Base-by-base conservation (phyloP, 345 rosid genomes). In the Heritiera fomes region DNA sequence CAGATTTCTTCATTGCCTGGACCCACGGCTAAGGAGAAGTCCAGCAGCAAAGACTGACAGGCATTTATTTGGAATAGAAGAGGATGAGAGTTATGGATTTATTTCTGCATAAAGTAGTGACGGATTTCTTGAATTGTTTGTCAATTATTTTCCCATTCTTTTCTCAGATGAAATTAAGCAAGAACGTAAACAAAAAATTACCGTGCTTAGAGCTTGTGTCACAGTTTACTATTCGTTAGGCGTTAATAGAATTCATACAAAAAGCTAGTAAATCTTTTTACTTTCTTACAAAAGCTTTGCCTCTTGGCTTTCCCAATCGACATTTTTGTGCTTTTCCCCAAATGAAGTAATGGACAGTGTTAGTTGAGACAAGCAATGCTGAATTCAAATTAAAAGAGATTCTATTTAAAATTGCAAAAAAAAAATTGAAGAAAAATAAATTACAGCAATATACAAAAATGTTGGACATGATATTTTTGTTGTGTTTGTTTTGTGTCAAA, bases 1-100 rank as follows among this genome's bases (percentile, higher is more conserved):
- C 87, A 56, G 97, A 93, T 13, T 83, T 87, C 20, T 82, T 95
- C 65, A 70, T 92, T 28, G 91, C 86, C 1, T 93, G 98, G 98
- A 95, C 80, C 91, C 93, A 50, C 80, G 86, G 64, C 79, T 95
- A 20, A 86, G 79, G 81, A 90, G 98, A 81, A 88, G 79, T 83
- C 87, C 94, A 61, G 92, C 88, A 46, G 71, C 76, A 8, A 82
- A 77, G 80, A 62, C 83, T 69, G 81, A 61, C 17, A 79, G 91
- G 47, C 81, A 73, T 20, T 73, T 84, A 7, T 88, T 86, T 28
- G 93, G 95, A 77, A 84, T 87, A 28, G 77, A 83, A 58, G 92
- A 81, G 15, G 84, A 52, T 15, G 90, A 83, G 8, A 81, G 74
- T 81, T 64, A 67, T 71, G 84, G 75, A 62, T 91, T 88, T 43